Base-by-base conservation (phyloP, 164 flowering plant species). In the Chimonanthus salicifolius region DNA sequence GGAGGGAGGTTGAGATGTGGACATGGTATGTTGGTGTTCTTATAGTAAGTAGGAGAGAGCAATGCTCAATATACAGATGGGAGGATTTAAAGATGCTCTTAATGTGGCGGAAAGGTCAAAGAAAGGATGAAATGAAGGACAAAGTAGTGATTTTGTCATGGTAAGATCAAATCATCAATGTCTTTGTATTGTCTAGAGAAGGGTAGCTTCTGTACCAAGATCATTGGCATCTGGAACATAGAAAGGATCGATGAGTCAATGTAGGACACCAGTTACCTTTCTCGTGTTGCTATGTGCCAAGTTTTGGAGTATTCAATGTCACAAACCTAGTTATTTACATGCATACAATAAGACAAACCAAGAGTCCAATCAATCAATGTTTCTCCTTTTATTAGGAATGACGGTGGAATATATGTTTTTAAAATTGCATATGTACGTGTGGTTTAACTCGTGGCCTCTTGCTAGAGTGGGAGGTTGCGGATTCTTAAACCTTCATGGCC, bases 261-360 rank as follows among this genome's bases (percentile, higher is more conserved):
- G 58, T 68, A 21, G 58, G 70, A 68, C 58, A 68, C 16, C n/a
- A 8, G 33, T 48, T 66, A 44, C 48, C 70, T 68, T 68, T 47
- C 54, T 43, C 7, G 43, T 47, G 51, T 47, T 9, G 10, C 2
- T 68, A 7, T 68, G 54, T 68, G 70, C 70, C 16, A 15, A 33
- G 70, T 7, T 47, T 47, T 68, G 70, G 54, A 48, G 49, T 68
- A 18, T 16, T 4, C 48, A 7, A 68, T 5, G 54, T 7, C 54
- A 68, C 50, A 21, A 18, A 18, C 70, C 54, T 68, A 6, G 70
- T 47, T 16, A 68, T 68, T 48, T 18, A 0, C 70, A 47, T 68
- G 18, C 70, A 68, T 48, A 11, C 7, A n/a, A 16, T 11, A 47
- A n/a, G 18, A 68, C 50, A 47, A n/a, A 16, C 33, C 6, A 66